Percentiles rank a stretch among this genome's conserved stretches.
These are phyloP conservation scores for Theileria parva DNA, from an alignment of 169 alveolate species.

Conservation along the genomic window DNA sequence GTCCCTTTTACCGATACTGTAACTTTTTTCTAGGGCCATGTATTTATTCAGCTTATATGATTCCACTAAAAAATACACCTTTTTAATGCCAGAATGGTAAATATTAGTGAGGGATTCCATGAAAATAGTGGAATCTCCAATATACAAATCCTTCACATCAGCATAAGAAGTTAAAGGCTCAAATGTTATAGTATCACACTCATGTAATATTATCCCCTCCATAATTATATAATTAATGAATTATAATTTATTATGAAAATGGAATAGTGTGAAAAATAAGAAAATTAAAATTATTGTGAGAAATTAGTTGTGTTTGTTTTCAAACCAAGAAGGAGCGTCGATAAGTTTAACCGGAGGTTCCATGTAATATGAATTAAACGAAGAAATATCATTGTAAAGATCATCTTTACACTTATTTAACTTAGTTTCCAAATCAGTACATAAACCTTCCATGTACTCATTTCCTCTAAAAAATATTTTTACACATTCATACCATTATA, in stretches of 20 bases:
- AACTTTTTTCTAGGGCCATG: constrained; percentile 1
- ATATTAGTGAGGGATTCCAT: constrained; percentile 47
- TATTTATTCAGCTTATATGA: constrained; percentile 14
- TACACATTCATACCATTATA: too few species aligned
- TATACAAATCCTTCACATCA: constrained; percentile 25
- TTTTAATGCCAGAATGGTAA: constrained; percentile 38
- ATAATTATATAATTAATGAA: constrained; percentile 2
- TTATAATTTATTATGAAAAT: too few species aligned
- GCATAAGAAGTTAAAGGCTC: constrained; percentile 43
- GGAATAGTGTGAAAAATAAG: not conserved
- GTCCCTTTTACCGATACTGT: constrained; percentile 28
- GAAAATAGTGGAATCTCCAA: constrained; percentile 38
- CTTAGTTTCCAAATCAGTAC: constrained; percentile 55
- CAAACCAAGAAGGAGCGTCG: constrained; percentile 33
- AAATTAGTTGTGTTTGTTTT: not conserved
- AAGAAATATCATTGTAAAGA: constrained; percentile 51
- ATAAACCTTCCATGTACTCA: constrained; percentile 52
- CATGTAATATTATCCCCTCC: constrained; percentile 49
- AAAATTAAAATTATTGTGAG: not conserved
- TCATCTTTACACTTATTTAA: constrained; percentile 55
- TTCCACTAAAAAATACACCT: constrained; percentile 30
- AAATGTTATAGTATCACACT: constrained; percentile 20
- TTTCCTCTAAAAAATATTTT: constrained; percentile 29
- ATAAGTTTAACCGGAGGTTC: constrained; percentile 31
- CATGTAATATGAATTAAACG: constrained; percentile 30